Evolutionary conservation across 2,329 filamentous ascomycete species (phyloP).

Genomic region (Verticillium klebahnii): DNA sequence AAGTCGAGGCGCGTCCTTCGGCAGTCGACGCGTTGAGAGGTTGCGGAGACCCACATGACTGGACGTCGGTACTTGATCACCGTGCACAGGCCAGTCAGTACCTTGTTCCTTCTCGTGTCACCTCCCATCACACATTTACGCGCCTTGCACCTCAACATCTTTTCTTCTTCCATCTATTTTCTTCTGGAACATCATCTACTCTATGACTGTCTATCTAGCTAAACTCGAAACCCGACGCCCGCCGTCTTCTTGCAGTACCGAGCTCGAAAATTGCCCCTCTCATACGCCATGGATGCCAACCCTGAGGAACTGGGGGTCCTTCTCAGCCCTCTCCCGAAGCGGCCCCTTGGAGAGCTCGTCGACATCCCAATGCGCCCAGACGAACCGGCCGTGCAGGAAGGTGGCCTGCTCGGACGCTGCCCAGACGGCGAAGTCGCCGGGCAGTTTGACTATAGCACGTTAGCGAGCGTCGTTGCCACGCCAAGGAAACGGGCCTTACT

Average conservation of each 20-base stretch:
- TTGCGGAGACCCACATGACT: background rate
- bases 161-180: background rate
- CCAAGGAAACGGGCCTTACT: background rate
- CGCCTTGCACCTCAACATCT: background rate
- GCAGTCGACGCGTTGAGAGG: constrained; percentile 6
- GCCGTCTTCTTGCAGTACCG: too few species aligned
- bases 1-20: constrained; percentile 3
- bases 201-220: too few species aligned
- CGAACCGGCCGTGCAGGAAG: constrained; percentile 33
- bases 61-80: background rate
- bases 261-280: background rate
- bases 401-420: constrained; percentile 28
- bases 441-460: background rate
- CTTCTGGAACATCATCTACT: background rate
- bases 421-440: constrained; percentile 30
- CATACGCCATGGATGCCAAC: constrained; percentile 7
- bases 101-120: background rate
- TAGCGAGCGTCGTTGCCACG: background rate
- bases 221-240: too few species aligned
- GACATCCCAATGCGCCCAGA: constrained; percentile 37
- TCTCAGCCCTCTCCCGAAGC: constrained; percentile 9
- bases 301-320: constrained; percentile 13
- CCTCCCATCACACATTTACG: too few species aligned
- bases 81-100: background rate
- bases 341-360: constrained; percentile 24